Percentiles rank a stretch among this genome's conserved stretches.
phyloP scores from a whole-genome alignment of 345 rosid species.

The Eucalyptus regnans region DNA sequence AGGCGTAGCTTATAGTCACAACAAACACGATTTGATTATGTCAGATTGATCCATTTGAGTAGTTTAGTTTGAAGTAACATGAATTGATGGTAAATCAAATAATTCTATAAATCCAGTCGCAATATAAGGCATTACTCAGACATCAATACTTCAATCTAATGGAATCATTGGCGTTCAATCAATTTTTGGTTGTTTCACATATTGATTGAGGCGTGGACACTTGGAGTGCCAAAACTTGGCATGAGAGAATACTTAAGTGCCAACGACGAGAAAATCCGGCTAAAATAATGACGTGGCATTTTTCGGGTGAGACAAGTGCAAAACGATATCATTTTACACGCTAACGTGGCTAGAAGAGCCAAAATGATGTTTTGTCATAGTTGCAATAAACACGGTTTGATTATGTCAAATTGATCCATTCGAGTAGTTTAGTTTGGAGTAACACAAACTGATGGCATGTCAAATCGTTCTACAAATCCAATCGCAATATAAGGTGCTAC shows the following conservation, averaged over 20 bases:
- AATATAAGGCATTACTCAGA: not conserved
- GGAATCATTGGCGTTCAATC: too few relatives aligned
- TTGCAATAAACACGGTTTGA: too few relatives aligned
- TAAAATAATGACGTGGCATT: rapidly evolving
- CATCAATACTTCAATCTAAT: too few relatives aligned
- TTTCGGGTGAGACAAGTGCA: rapidly evolving
- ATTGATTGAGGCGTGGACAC: rapidly evolving
- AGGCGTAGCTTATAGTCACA: not conserved
- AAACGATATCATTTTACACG: rapidly evolving
- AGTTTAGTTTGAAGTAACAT: not conserved
- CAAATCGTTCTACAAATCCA: not conserved
- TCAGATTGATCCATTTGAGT: too few relatives aligned
- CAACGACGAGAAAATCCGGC: rapidly evolving
- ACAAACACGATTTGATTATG: not conserved
- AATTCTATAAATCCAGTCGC: not conserved
- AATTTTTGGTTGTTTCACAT: too few relatives aligned
- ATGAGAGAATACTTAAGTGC: too few relatives aligned
- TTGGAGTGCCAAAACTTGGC: too few relatives aligned
- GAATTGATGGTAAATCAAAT: not conserved
- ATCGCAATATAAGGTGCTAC: not conserved
- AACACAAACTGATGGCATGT: too few relatives aligned
- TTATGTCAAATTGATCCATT: too few relatives aligned
- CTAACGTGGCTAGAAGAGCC: too few relatives aligned
- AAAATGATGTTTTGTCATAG: too few relatives aligned
- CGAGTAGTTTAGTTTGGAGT: too few relatives aligned